phyloP scores from a whole-genome alignment of 169 alveolate genomes.

The Plasmodium fragile region DNA sequence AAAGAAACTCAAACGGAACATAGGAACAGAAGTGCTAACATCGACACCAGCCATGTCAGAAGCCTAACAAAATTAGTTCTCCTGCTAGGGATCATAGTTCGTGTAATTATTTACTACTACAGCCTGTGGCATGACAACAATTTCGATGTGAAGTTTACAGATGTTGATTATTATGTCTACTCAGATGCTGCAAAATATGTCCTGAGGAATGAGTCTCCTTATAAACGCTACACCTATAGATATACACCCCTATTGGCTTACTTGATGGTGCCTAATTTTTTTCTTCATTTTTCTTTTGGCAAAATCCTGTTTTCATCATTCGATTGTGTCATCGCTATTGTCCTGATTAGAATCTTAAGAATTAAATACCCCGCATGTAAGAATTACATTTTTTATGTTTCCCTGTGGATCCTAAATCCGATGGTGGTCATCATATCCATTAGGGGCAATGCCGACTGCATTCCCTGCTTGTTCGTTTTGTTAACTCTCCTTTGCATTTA shows the following conservation, averaged over 20 bases:
- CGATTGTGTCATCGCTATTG: slow-evolving; percentile 87
- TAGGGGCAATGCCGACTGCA: slow-evolving; percentile 95
- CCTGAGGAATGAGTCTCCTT: slow-evolving; percentile 95
- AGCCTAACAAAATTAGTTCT: slow-evolving; percentile 4
- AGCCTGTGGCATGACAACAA: slow-evolving; percentile 73
- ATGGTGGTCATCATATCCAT: slow-evolving; percentile 93
- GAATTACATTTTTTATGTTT: slow-evolving; percentile 76
- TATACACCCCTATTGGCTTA: slow-evolving; percentile 96
- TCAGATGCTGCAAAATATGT: slow-evolving; percentile 97
- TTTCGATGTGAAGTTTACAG: slow-evolving; percentile 94
- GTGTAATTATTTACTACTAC: slow-evolving; percentile 63
- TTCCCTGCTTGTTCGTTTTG: slow-evolving; percentile 83
- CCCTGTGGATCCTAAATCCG: slow-evolving; percentile 95
- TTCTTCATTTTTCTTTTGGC: slow-evolving; percentile 86
- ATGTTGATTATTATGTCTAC: slow-evolving; percentile 96
- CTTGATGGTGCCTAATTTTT: slow-evolving; percentile 83
- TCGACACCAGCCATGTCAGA: not conserved
- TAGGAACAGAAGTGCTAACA: not conserved
- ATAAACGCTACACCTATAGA: slow-evolving; percentile 96
- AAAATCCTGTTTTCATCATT: slow-evolving; percentile 92
- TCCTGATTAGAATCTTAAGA: slow-evolving; percentile 47
- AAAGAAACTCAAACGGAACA: not conserved
- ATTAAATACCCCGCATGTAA: slow-evolving; percentile 39
- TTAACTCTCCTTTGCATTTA: slow-evolving; percentile 79
- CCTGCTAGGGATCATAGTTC: slow-evolving; percentile 46